Evolutionary conservation across 495 filamentous ascomycete species (phyloP).

Genomic region (Penicillium ochrochloron): DNA sequence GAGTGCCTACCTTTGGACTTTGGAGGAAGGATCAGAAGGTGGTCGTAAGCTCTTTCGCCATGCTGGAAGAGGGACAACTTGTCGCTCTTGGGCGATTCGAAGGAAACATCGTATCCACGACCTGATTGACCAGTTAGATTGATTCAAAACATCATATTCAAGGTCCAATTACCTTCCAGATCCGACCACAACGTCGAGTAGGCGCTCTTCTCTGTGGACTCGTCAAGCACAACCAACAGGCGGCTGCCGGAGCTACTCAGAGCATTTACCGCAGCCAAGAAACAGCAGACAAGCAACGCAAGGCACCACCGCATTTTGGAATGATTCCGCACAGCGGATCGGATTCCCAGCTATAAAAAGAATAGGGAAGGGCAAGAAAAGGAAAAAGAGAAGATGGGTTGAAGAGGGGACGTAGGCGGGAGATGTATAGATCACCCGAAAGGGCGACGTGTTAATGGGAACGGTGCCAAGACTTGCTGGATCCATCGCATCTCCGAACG

Average conservation of each 20-base stretch:
- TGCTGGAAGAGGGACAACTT: conserved; percentile 80
- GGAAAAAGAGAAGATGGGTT: conserved; percentile 21
- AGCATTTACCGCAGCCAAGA: conserved; percentile 70
- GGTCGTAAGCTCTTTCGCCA: conserved; percentile 88
- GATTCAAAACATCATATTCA: background rate
- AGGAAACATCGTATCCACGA: conserved; percentile 78
- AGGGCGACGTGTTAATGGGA: conserved; percentile 56
- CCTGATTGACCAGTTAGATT: conserved; percentile 42
- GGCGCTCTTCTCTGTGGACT: conserved; percentile 71
- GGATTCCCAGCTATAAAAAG: conserved; percentile 25
- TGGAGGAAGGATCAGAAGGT: conserved; percentile 82
- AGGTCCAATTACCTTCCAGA: conserved; percentile 67
- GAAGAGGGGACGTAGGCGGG: conserved; percentile 21
- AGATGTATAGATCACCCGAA: conserved; percentile 36
- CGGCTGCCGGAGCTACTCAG: conserved; percentile 80
- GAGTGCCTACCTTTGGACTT: conserved; percentile 78
- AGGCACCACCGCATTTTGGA: conserved; percentile 75
- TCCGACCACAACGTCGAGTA: conserved; percentile 86
- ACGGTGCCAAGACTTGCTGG: conserved; percentile 49
- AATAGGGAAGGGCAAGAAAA: conserved; percentile 17
- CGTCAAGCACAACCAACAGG: conserved; percentile 86
- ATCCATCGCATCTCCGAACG: conserved; percentile 46
- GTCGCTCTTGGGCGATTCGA: conserved; percentile 86
- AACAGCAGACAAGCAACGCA: conserved; percentile 67
- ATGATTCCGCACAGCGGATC: conserved; percentile 48